Evolutionary conservation across 768 basidiomycete genomes (phyloP), one percentile per base, ranked within the genome.

Genomic region (Leccinum disarticulatum): DNA sequence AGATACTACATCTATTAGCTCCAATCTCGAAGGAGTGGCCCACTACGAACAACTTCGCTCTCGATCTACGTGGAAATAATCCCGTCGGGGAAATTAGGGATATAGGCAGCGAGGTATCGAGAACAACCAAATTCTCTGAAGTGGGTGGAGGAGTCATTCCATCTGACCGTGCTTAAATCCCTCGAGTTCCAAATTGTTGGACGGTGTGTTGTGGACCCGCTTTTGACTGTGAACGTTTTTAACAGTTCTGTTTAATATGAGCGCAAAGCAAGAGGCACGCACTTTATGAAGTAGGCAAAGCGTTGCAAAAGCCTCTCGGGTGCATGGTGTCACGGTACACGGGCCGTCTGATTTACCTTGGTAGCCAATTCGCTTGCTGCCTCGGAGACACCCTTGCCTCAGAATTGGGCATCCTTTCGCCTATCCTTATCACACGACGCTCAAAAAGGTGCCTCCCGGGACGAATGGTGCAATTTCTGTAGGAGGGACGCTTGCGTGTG

Each of bases 301-400:
- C 55, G 5, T 38, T 15, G 33, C 22, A 56, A 58, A 41, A 58
- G 54, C 22, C n/a, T 0, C 70, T 94, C 0, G 92, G 93, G 84
- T 91, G 80, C 68, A 56, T 57, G 17, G 67, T 25, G 17, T 58
- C 13, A 10, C 52, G 27, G n/a, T 38, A 46, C 22, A 14, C 28
- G n/a, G n/a, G n/a, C n/a, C n/a, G 7, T 28, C 14, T 17, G 31
- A 27, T 51, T n/a, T 38, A 15, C 17, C 56, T 65, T 10, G n/a
- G n/a, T n/a, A n/a, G n/a, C n/a, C n/a, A n/a, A 69, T 92, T 93
- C 72, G 87, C 87, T 3, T 94, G 91, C 73, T 93, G 90, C 69
- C 79, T 95, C 9, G 95, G 92, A 6, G 95, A 97, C 67, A 97
- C 95, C 0, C 84, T 98, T 2, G 94, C 94, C 1, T 95, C 93